Evolutionary conservation across 140 eudicot species (phyloP), one percentile per base, ranked within the genome.

Genomic region (Senecio squalidus): DNA sequence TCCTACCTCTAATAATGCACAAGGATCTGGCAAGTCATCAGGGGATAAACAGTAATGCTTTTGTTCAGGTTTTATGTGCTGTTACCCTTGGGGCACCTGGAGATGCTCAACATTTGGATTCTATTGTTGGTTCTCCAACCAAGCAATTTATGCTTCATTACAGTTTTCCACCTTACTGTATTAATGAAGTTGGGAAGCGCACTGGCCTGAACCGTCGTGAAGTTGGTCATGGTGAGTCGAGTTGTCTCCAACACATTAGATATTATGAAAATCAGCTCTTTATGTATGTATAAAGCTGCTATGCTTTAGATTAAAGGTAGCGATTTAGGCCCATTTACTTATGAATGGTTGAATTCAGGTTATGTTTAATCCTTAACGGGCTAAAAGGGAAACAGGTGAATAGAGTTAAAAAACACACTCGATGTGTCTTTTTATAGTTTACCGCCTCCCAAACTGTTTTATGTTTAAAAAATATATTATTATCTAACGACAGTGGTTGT

Each of bases 61-160:
- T 47, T 29, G 18, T 74, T 44, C 72, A 89, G 95, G 94, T 91
- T 58, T 83, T 84, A 45, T 91, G 96, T 60, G 86, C 98, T 24
- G 94, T 84, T 44, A 91, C 98, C 22, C 94, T 84, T 74, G 98
- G 98, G 46, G 95, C 98, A 57, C 98, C 98, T 18, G 89, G 81
- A 31, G 92, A 87, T 51, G 96, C 98, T 63, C 98, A 92, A 66
- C 92, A 75, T 51, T 66, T 87, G 78, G 92, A 81, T 53, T 86
- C 98, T 21, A 51, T 92, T 25, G 98, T 92, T 22, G 96, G 98
- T 27, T 95, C 98, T n/a, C 77, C 95, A 69, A 71, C 81, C 40
- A 92, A 92, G 61, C 94, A 86, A 18, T 92, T 92, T 79, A 92
- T 92, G 96, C 98, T 92, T 68, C 98, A 92, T 40, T 92, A 92